Base-by-base conservation (phyloP, 495 filamentous ascomycete species). In the Amniculicola lignicola region DNA sequence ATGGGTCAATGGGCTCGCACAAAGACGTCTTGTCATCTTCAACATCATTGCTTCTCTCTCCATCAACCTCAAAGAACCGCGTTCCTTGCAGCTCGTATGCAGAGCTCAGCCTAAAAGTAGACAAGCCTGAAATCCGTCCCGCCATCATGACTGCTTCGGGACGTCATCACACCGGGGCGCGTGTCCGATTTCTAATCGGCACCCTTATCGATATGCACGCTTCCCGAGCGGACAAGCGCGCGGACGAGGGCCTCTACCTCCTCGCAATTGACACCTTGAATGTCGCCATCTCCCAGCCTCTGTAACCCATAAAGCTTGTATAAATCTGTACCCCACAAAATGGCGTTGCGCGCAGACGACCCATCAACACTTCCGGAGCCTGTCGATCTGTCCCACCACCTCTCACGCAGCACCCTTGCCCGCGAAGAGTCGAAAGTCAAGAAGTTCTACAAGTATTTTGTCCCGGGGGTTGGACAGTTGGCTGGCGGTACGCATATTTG, bases 391-490 rank as follows among this genome's bases (percentile, higher is more conserved):
- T 84, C 82, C 51, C 88, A 95, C 68, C 87, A 91, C 67, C 84
- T 81, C 60, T 88, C 86, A 3, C 75, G 77, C 40, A 73, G 79
- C 23, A 85, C 88, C 51, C 83, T 81, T 61, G 76, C 77, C 16
- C 80, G 90, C 11, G 49, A 68, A 3, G 69, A 79, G 7, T 93
- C 82, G 64, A 70, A 65, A 25, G 77, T 95, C 59, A 96, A 95
- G 70, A 53, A 72, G 27, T 86, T 90, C 62, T 95, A 95, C 70
- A 91, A 89, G 64, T 93, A 87, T 66, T 94, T 92, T 58, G 16
- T 91, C 48, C 89, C 90, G 0, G 83, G 83, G 19, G 90, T 95
- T 61, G 79, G 78, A 11, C 94, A 96, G 68, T 67, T 96, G n/a
- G 89, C 91, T 28, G 91, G 90, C 59, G 90, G 91, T 91, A 24